A percentile compares a stretch with the other conserved stretches of the same genome.
Conservation (phyloP, 2,329 filamentous ascomycete species). For the Xylariomycetidae sp. region DNA sequence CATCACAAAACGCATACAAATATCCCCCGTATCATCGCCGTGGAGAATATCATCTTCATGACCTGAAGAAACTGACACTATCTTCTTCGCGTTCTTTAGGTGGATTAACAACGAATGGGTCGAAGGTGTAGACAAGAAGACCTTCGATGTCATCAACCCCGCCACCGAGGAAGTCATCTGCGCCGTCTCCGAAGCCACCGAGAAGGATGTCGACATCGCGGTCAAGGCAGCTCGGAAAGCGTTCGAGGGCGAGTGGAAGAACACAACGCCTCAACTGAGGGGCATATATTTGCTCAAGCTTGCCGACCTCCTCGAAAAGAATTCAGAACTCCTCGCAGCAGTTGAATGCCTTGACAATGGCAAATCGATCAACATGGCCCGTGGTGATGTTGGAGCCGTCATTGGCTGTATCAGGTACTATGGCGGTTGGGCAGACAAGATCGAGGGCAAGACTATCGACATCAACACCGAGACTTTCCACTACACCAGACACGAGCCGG, state of each 20-base stretch:
- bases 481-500: constrained; percentile 76
- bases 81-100: constrained; percentile 34
- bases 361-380: constrained; percentile 73
- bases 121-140: constrained; percentile 77
- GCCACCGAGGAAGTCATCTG: constrained; percentile 78
- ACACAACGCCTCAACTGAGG: constrained; percentile 65
- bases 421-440: constrained; percentile 89
- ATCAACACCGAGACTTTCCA: constrained; percentile 74
- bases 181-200: constrained; percentile 77
- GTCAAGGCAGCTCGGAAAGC: constrained; percentile 82
- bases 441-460: constrained; percentile 81
- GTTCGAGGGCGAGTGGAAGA: constrained; percentile 69
- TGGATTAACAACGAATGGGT: constrained; percentile 95
- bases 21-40: no score
- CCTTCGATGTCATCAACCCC: constrained; percentile 90
- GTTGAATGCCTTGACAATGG: constrained; percentile 88
- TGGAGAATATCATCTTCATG: no score
- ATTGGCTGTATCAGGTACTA: constrained; percentile 77
- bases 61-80: no score
- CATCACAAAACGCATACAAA: no score
- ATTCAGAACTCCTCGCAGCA: constrained; percentile 69
- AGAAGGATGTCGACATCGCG: constrained; percentile 79
- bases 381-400: constrained; percentile 66
- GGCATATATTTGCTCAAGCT: constrained; percentile 69
- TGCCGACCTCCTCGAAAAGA: constrained; percentile 74